Percentiles rank a stretch among this genome's conserved stretches.
Evolutionary conservation across 768 basidiomycete species (phyloP).

Genomic region (Xanthoconium stramineum): DNA sequence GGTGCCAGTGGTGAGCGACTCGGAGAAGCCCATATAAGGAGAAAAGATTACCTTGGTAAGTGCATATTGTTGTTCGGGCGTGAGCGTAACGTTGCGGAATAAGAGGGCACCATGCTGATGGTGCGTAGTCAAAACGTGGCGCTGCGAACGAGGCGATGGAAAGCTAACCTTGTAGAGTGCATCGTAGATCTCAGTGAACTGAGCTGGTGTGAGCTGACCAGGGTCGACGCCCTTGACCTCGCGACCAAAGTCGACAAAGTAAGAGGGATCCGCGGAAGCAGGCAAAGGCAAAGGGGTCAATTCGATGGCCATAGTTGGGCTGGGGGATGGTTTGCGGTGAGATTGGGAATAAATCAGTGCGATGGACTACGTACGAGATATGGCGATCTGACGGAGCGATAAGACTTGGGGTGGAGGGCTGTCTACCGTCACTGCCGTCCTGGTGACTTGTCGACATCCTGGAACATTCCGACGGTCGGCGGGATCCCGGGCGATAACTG

Average conservation of each 20-base stretch:
- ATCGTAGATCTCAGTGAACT: constrained; percentile 65
- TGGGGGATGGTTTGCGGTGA: neutral
- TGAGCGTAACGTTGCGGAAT: constrained; percentile 65
- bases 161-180: constrained; percentile 69
- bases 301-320: constrained; percentile 59
- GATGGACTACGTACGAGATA: neutral
- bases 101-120: constrained; percentile 67
- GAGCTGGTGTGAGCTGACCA: constrained; percentile 51
- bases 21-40: neutral
- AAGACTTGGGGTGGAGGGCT: neutral
- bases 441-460: neutral
- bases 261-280: constrained; percentile 61
- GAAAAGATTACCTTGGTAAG: constrained; percentile 66
- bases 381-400: constrained; percentile 1
- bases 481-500: too few species aligned
- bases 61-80: constrained; percentile 81
- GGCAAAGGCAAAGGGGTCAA: constrained; percentile 67
- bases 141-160: neutral
- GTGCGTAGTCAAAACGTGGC: neutral
- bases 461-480: neutral
- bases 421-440: neutral
- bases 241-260: constrained; percentile 71
- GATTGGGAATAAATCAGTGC: neutral
- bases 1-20: constrained; percentile 8
- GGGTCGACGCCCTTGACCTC: constrained; percentile 75